Conservation (phyloP, 1,139 yeast species). For the Yamadazyma siamensis region DNA sequence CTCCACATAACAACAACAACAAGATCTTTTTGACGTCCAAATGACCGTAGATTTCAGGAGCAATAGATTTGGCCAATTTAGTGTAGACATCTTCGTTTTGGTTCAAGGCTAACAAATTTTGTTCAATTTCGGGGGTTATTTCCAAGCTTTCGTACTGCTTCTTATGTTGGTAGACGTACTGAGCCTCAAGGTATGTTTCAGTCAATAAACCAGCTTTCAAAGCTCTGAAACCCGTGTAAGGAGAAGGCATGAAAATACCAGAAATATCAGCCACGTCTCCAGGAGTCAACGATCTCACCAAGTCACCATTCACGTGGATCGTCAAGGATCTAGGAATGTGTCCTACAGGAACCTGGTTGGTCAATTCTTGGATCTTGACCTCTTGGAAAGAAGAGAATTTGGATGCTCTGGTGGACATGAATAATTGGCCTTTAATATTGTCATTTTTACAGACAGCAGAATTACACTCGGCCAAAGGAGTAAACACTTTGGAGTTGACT, state of each 20-base stretch:
- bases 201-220: conserved; percentile 89
- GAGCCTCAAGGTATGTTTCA: conserved; percentile 91
- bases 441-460: conserved; percentile 77
- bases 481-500: conserved; percentile 77
- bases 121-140: conserved; percentile 54
- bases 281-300: conserved; percentile 84
- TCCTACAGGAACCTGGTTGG: conserved; percentile 96
- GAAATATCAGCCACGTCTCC: conserved; percentile 94
- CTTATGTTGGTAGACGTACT: conserved; percentile 80
- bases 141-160: conserved; percentile 74
- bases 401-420: conserved; percentile 93
- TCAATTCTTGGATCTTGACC: conserved; percentile 88
- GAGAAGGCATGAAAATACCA: conserved; percentile 91
- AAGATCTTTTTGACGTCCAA: conserved; percentile 90
- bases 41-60: conserved; percentile 97
- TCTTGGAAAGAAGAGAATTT: conserved; percentile 95
- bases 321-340: conserved; percentile 89
- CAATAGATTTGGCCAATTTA: conserved; percentile 81
- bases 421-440: conserved; percentile 82
- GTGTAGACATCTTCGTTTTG: conserved; percentile 71
- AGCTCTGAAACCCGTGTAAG: conserved; percentile 94
- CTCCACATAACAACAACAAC: conserved; percentile 82
- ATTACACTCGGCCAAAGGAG: conserved; percentile 83
- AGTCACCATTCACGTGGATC: conserved; percentile 83
- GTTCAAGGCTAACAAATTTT: conserved; percentile 49